Percentiles rank a stretch among this genome's conserved stretches.
These are phyloP conservation scores for Mycena haematopus DNA, from an alignment of 768 basidiomycete genomes.

Conservation along the genomic window DNA sequence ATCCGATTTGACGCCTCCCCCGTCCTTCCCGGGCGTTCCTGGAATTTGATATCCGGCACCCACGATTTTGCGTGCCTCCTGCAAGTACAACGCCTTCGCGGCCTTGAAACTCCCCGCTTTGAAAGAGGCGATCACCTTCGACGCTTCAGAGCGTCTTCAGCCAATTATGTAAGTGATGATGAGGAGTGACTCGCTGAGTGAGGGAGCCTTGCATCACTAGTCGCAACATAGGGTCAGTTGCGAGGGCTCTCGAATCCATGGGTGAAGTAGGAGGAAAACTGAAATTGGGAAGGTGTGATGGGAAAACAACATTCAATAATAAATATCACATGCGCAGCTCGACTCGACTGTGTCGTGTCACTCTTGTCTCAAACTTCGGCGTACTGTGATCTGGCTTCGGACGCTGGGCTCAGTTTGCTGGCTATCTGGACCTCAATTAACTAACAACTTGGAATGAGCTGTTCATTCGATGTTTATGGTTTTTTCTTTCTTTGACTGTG, in stretches of 20 bases:
- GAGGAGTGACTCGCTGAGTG: not conserved
- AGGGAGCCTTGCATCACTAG: not conserved
- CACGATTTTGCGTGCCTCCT: not conserved
- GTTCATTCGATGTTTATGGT: too few species aligned
- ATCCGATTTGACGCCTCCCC: not conserved
- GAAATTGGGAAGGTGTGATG: too few species aligned
- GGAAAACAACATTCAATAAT: too few species aligned
- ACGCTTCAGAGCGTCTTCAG: not conserved
- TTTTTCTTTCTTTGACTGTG: too few species aligned
- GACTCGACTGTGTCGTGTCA: too few species aligned
- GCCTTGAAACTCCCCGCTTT: not conserved
- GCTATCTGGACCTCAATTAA: too few species aligned
- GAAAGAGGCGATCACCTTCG: not conserved
- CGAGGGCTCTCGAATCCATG: not conserved
- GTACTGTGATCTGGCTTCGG: too few species aligned
- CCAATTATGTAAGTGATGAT: not conserved
- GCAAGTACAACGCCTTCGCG: constrained; percentile 10
- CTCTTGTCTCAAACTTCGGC: too few species aligned
- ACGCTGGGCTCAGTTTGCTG: too few species aligned
- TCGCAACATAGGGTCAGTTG: not conserved
- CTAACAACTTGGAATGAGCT: too few species aligned
- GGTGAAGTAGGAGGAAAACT: not conserved
- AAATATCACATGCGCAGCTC: too few species aligned
- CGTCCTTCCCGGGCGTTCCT: not conserved
- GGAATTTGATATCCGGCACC: constrained; percentile 2